phyloP scores from a whole-genome alignment of 2,329 filamentous ascomycete genomes.

The Trichophaea hybrida region DNA sequence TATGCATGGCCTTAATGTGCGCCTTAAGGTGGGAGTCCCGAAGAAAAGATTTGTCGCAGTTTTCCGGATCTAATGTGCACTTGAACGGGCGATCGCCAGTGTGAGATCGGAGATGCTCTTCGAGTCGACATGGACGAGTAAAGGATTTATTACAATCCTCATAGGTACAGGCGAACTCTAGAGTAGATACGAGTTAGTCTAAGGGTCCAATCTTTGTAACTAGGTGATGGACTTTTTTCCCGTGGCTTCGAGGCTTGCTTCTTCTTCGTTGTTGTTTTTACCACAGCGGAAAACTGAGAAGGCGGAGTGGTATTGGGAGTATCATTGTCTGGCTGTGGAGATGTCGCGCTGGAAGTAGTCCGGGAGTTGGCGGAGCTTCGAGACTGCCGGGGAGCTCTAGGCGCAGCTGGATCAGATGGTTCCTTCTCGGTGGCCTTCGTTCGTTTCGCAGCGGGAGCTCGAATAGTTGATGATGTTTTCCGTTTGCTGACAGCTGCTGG shows the following conservation, averaged over 20 bases:
- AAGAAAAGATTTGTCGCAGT: constrained; percentile 21
- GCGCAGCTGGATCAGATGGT: neutral
- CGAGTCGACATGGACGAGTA: constrained; percentile 21
- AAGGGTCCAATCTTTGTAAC: neutral
- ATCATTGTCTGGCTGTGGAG: neutral
- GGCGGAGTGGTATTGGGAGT: neutral
- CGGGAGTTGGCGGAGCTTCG: neutral
- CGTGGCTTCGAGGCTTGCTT: neutral
- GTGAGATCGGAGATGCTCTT: constrained; percentile 21
- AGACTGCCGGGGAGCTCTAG: neutral
- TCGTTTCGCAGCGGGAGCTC: neutral
- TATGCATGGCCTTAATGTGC: constrained; percentile 19
- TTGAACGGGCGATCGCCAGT: constrained; percentile 21
- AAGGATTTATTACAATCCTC: constrained; percentile 19
- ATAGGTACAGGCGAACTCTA: constrained; percentile 13
- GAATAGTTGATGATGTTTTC: neutral
- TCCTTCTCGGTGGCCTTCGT: neutral
- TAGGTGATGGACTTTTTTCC: neutral
- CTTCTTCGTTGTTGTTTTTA: neutral
- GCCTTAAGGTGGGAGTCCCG: constrained; percentile 21
- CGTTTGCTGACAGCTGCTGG: neutral
- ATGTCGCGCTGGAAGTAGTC: neutral
- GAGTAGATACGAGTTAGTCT: neutral
- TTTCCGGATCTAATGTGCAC: constrained; percentile 14
- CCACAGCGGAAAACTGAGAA: neutral